phyloP scores from a whole-genome alignment of 768 basidiomycete genomes.

The Termitomyces sp. region DNA sequence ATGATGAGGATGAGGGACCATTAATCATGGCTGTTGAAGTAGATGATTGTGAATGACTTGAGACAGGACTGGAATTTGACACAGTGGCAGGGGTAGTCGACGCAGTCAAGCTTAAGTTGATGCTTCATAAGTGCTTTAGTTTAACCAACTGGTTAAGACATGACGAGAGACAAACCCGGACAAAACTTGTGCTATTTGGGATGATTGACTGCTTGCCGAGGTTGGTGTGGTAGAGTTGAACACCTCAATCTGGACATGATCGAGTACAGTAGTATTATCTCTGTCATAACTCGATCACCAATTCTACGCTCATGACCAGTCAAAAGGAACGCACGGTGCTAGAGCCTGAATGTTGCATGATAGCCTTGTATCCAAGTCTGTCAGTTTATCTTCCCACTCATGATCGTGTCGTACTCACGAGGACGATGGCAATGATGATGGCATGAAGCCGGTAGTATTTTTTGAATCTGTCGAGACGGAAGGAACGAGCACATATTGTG shows the following conservation, averaged over 20 bases:
- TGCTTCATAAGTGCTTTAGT: background rate
- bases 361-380: background rate
- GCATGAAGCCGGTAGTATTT: accelerated
- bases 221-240: background rate
- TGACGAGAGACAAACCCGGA: too few species aligned
- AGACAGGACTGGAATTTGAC: background rate
- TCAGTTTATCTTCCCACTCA: background rate
- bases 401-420: constrained; percentile 1
- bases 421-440: background rate
- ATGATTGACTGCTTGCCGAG: background rate
- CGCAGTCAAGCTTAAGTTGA: background rate
- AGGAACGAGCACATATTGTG: background rate
- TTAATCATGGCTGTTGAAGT: background rate
- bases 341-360: background rate
- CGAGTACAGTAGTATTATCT: background rate
- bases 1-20: background rate
- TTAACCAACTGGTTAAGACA: background rate
- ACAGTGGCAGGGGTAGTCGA: background rate
- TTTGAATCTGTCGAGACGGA: background rate
- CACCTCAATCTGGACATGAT: background rate
- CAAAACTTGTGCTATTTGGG: background rate
- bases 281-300: background rate
- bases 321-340: background rate
- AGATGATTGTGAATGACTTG: background rate
- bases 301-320: background rate